These are phyloP conservation scores for Aspergillus biplanus DNA, from an alignment of 495 filamentous ascomycete species.

Conservation along the genomic window DNA sequence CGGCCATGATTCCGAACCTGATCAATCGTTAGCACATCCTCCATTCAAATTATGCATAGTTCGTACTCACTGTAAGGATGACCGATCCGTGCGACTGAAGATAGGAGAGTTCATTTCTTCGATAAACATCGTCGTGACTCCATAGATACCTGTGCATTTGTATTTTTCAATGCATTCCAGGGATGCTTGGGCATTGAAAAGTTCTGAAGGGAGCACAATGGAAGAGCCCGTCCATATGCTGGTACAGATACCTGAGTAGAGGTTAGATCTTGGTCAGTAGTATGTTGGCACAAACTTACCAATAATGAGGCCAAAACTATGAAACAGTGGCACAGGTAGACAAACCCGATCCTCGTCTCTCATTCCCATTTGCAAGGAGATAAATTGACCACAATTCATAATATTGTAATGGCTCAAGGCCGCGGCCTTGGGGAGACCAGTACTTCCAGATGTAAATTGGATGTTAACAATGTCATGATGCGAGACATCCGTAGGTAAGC, in stretches of 20 bases:
- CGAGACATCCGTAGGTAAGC: background rate
- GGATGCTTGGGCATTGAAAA: slow-evolving; percentile 30
- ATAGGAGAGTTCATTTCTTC: background rate
- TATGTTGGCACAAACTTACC: background rate
- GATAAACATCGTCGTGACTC: slow-evolving; percentile 16
- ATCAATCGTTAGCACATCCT: background rate
- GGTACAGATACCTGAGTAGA: background rate
- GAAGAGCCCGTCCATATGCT: slow-evolving; percentile 9
- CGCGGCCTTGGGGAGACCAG: background rate
- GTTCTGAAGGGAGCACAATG: slow-evolving; percentile 44
- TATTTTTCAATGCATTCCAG: background rate
- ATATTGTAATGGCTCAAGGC: background rate
- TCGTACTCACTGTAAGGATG: background rate
- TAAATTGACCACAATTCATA: background rate
- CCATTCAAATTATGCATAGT: background rate
- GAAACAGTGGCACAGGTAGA: slow-evolving; percentile 6
- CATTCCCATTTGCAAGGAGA: background rate
- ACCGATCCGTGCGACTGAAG: background rate
- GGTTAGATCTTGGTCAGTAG: no score
- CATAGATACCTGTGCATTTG: slow-evolving; percentile 14
- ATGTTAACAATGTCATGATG: background rate
- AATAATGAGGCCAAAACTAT: slow-evolving; percentile 6
- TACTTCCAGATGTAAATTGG: background rate
- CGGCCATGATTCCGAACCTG: slow-evolving; percentile 9
- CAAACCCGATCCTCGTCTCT: background rate